Conservation (phyloP, 257 asterid genomes). For the Solanum peruvianum region DNA sequence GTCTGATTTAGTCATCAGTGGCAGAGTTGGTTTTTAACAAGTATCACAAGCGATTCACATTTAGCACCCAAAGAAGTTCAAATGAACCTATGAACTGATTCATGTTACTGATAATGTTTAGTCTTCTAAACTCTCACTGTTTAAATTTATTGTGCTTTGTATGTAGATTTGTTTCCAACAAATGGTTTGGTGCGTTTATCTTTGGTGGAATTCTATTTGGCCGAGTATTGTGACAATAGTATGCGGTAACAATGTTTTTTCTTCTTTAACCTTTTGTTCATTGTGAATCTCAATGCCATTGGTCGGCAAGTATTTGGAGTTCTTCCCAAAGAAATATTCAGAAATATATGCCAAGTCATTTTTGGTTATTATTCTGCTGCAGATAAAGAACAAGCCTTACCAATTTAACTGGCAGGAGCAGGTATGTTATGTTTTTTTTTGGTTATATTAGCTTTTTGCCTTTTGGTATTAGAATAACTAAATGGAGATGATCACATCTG, state of each 20-base stretch:
- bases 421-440: background rate
- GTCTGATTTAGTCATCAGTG: background rate
- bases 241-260: background rate
- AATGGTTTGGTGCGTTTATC: conserved; percentile 80
- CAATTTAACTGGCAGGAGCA: background rate
- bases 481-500: background rate
- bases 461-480: background rate
- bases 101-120: background rate
- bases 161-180: conserved; percentile 71
- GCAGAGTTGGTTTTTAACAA: background rate
- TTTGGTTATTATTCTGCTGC: background rate
- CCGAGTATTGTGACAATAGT: conserved; percentile 34
- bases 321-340: background rate
- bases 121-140: background rate
- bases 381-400: background rate
- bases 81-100: background rate
- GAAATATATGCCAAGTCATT: background rate
- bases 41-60: background rate
- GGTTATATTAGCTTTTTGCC: background rate
- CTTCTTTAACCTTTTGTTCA: background rate
- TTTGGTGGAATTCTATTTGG: conserved; percentile 59
- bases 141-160: background rate
- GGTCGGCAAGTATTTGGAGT: background rate
- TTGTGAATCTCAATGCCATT: background rate
- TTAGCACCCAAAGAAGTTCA: background rate